Evolutionary conservation across 306 rosid genomes (phyloP).

Genomic region (Dalbergia cultrata): DNA sequence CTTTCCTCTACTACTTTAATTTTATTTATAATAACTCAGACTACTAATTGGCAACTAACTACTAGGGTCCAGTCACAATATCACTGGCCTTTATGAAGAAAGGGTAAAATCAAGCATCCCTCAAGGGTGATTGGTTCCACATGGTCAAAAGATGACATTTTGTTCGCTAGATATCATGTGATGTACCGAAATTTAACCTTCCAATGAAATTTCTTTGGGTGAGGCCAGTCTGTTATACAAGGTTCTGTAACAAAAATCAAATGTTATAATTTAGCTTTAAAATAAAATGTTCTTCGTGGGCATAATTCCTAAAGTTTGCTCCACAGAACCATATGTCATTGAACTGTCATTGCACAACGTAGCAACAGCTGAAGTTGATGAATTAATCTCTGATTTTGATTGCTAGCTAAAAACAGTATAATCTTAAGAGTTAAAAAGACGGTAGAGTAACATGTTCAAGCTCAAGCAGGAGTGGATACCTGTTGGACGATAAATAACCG

Average conservation of each 20-base stretch:
- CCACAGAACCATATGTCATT: neutral
- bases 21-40: no score
- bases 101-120: slow-evolving; percentile 28
- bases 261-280: neutral
- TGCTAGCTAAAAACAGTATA: slow-evolving; percentile 2
- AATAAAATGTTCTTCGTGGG: slow-evolving; percentile 5
- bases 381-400: slow-evolving; percentile 24
- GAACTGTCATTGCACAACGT: neutral
- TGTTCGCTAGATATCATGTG: neutral
- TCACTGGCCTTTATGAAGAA: neutral
- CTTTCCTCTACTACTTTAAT: no score
- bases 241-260: neutral
- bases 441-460: neutral
- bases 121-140: slow-evolving; percentile 23
- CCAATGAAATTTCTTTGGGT: neutral
- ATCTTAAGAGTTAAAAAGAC: neutral
- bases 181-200: slow-evolving; percentile 6
- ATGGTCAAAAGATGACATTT: slow-evolving; percentile 24
- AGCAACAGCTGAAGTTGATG: neutral
- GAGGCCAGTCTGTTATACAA: neutral
- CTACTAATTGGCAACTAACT: neutral
- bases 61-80: no score
- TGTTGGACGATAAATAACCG: slow-evolving; percentile 84
- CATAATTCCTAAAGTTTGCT: neutral
- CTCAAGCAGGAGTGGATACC: slow-evolving; percentile 54